Base-by-base conservation (phyloP, 495 filamentous ascomycete genomes). In the Platismatia glauca region DNA sequence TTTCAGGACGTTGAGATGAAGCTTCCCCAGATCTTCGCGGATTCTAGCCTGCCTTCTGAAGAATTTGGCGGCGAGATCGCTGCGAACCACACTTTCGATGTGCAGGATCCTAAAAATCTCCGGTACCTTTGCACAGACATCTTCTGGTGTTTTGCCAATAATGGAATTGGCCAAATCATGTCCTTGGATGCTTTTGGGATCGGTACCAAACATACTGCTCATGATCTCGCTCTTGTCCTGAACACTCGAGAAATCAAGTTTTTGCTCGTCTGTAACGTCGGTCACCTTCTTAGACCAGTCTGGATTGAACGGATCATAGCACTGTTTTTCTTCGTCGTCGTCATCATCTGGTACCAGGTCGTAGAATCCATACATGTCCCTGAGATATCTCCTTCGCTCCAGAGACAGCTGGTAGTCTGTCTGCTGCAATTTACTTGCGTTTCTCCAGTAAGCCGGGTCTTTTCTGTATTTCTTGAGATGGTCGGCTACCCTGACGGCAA, bases 61-160 rank as follows among this genome's bases (percentile, higher is more conserved):
- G 41, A 76, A 76, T 11, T 62, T 69, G 31, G n/a, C 48, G 15
- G 61, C 52, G 0, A 78, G 66, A 57, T 77, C 70, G 16, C 31
- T 59, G 12, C 76, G 69, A 22, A 79, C 57, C 27, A 79, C 65
- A 24, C 71, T 72, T 50, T 79, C 76, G 27, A 75, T 71, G 48
- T 78, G 76, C 20, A 78, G 71, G 58, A 77, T 69, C n/a, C 74
- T 67, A 55, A 71, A 75, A 9, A 58, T 41, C 27, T 62, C 34
- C 9, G 71, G 67, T 34, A 76, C n/a, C 67, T 8, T 63, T 64
- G 15, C 66, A 39, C 71, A 73, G 16, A 46, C 44, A n/a, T 9
- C 44, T 46, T 46, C 44, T 22, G 44, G 44, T 24, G 20, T 22
- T 24, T 24, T 24, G n/a, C n/a, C 44, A 24, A 24, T 46, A 7